Percentiles rank a stretch among this genome's conserved stretches.
phyloP scores from a whole-genome alignment of 2,329 filamentous ascomycete species.

The Sporothrix luriei region DNA sequence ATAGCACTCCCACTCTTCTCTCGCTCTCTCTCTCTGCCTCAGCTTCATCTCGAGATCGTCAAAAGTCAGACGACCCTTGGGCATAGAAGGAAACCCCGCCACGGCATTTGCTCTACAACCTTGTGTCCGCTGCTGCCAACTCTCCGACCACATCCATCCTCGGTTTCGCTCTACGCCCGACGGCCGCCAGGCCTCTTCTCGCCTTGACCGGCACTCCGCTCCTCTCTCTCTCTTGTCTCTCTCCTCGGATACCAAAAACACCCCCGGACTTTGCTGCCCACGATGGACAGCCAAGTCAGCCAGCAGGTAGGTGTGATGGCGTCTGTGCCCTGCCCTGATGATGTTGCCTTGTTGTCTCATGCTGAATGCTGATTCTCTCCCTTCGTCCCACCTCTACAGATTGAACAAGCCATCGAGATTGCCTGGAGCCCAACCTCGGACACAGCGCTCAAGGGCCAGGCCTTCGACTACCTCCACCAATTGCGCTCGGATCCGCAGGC shows the following conservation, averaged over 20 bases:
- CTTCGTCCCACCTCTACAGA: constrained; percentile 52
- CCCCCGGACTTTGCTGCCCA: not conserved
- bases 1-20: constrained; percentile 28
- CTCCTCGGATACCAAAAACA: not conserved
- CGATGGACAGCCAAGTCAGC: constrained; percentile 32
- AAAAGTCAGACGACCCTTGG: not conserved
- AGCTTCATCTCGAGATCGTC: constrained; percentile 15
- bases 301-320: constrained; percentile 27
- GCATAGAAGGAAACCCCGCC: not conserved
- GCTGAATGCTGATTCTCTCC: not conserved
- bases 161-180: constrained; percentile 16
- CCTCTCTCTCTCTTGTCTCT: not conserved
- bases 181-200: constrained; percentile 18
- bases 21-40: not conserved
- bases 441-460: constrained; percentile 74
- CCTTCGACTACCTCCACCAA: constrained; percentile 77
- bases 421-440: constrained; percentile 81
- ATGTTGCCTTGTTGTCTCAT: not conserved
- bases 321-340: not conserved
- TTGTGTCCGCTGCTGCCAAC: not conserved
- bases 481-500: constrained; percentile 79
- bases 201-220: constrained; percentile 24
- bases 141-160: constrained; percentile 18
- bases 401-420: constrained; percentile 94
- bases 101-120: not conserved